Evolutionary conservation across 2,329 filamentous ascomycete genomes (phyloP).

Genomic region (Fusarium haematococcum): DNA sequence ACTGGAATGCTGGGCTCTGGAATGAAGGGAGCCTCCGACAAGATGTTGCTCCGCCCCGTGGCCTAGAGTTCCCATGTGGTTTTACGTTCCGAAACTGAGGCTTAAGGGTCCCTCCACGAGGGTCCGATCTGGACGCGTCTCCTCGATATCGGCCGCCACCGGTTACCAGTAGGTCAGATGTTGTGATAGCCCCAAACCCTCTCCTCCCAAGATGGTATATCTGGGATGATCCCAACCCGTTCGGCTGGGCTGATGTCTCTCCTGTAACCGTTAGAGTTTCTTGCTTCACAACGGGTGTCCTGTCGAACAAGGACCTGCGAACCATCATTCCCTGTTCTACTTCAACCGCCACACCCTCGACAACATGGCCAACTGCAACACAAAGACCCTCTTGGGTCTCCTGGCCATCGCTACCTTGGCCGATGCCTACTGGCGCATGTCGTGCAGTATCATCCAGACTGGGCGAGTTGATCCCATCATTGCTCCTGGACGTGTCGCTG

Average conservation of each 20-base stretch:
- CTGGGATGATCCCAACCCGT: slow-evolving; percentile 21
- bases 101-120: slow-evolving; percentile 7
- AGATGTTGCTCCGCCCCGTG: background rate
- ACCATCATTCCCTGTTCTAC: slow-evolving; percentile 15
- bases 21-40: slow-evolving; percentile 19
- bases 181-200: slow-evolving; percentile 3
- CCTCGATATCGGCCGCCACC: background rate
- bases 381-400: slow-evolving; percentile 15
- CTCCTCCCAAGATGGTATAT: slow-evolving; percentile 15
- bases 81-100: slow-evolving; percentile 11
- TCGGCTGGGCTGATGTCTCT: background rate
- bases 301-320: slow-evolving; percentile 17
- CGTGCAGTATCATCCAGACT: slow-evolving; percentile 39
- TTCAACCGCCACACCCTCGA: slow-evolving; percentile 2
- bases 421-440: slow-evolving; percentile 42
- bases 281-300: slow-evolving; percentile 4
- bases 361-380: slow-evolving; percentile 27
- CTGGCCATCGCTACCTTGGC: slow-evolving; percentile 15
- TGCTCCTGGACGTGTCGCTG: slow-evolving; percentile 31
- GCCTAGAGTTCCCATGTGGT: slow-evolving; percentile 17
- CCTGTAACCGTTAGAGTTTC: background rate
- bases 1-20: slow-evolving; percentile 23
- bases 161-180: background rate
- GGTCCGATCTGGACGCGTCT: slow-evolving; percentile 7
- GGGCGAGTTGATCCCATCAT: slow-evolving; percentile 38